Base-by-base conservation (phyloP, 2,329 filamentous ascomycete genomes). In the Neurospora sp. region DNA sequence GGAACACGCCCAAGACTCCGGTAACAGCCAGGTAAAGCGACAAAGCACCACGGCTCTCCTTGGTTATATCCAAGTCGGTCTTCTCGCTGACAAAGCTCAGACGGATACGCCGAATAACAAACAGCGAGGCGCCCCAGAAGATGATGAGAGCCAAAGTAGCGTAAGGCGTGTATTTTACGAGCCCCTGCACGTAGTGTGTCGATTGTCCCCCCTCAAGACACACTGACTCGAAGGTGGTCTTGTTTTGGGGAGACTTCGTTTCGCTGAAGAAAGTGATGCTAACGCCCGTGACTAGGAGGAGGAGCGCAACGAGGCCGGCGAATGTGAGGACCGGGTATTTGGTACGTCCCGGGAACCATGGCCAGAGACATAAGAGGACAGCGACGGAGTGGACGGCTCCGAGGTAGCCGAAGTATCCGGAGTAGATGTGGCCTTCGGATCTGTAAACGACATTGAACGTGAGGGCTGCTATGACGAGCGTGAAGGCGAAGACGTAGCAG, bases 341-440 rank as follows among this genome's bases (percentile, higher is more conserved):
- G 13, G 39, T 40, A 0, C 39, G 39, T 40, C 39, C 39, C 6
- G 39, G 39, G 2, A 40, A 40, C 39, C 39, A 40, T 40, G 39
- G 39, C 39, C 15, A 40, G 39, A 40, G 39, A 17, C 39, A 40
- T 0, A 40, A 0, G 0, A 80, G 75, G 15, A 84, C 81, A 80
- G 99, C 94, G 74, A 97, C 80, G 74, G 99, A 95, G 77, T 86
- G 82, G 83, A 93, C 85, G 74, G 87, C 86, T 81, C 98, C 93
- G 66, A 99, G 86, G 78, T 96, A 99, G 74, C 84, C 82, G 81
- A 97, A 98, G 86, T 95, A 98, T 73, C 82, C 82, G 82, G 39
- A 40, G 13, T 40, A 40, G 39, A 40, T 40, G 39, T 40, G 39
- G 15, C 39, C 39, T 40, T 40, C 15, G 39, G 39, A 17, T 40